Base-by-base conservation (phyloP, 306 rosid genomes). In the Ziziphus jujuba region DNA sequence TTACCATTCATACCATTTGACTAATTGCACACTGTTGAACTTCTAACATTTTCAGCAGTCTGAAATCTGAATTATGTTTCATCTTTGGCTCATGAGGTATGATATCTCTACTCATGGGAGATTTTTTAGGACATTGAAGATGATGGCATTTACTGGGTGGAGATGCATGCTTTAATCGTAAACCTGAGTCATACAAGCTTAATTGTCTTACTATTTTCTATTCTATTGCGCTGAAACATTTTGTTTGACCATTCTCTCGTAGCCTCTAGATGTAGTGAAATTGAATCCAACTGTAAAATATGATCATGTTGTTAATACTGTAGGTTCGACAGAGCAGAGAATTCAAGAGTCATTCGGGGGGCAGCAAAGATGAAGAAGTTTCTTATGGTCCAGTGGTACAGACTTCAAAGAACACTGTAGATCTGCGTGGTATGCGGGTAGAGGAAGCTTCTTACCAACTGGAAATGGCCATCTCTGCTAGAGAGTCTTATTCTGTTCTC, bases 361-460 rank as follows among this genome's bases (percentile, higher is more conserved):
- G 40, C 47, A 62, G 71, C 50, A 77, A 62, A 38, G 79, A 65
- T 22, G 85, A 24, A 33, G 91, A 78, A 38, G 69, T 44, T 67
- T 70, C 89, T 23, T 92, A 79, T 75, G 84, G 92, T 33, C 85
- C 96, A 34, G 81, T 74, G 54, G 85, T 89, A 76, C 92, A 63
- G 78, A 92, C 95, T 24, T 89, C 96, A 21, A 87, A 87, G 89
- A 92, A 92, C 73, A 82, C 96, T 6, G 92, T 92, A 59, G 91
- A 89, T 63, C 82, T 92, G 2, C 85, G 96, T 9, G 96, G 98
- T 40, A 92, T 82, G 96, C 81, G 92, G 59, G 83, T 86, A 24
- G 87, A 87, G 66, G 95, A 92, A 84, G 96, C 95, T 72, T 78
- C 98, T 57, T 55, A 77, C 66, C 79, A 81, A 52, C 91, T 92